These are phyloP conservation scores for Ceratobasidium papillatum DNA, from an alignment of 1,284 basidiomycete species.

Conservation along the genomic window DNA sequence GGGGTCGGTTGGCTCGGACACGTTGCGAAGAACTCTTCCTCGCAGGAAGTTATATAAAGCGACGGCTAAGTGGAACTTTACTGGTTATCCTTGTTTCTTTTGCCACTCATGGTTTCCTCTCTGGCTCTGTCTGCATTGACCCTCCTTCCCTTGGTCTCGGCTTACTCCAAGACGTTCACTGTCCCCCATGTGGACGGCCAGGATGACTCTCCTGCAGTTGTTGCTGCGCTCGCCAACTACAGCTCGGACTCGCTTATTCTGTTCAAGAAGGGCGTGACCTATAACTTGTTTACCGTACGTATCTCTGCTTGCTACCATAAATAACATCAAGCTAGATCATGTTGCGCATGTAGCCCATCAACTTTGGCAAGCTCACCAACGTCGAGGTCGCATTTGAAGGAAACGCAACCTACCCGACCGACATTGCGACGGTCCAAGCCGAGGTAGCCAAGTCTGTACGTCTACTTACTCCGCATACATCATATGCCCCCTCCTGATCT, in stretches of 20 bases:
- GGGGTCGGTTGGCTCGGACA: conserved; percentile 13
- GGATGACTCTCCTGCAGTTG: conserved; percentile 63
- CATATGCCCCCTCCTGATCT: not conserved
- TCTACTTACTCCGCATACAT: not conserved
- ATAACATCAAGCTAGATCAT: conserved; percentile 51
- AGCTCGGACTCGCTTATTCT: conserved; percentile 62
- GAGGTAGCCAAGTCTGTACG: conserved; percentile 59
- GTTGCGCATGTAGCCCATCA: conserved; percentile 54
- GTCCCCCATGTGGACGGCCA: conserved; percentile 60
- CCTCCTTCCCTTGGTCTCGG: conserved; percentile 46
- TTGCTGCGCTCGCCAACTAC: conserved; percentile 56
- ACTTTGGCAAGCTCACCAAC: conserved; percentile 63
- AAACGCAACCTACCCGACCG: conserved; percentile 63
- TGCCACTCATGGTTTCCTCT: conserved; percentile 5
- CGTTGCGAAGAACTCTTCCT: conserved; percentile 13
- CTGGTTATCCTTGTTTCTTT: not conserved
- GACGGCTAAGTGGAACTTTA: not conserved
- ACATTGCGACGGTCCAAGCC: conserved; percentile 64
- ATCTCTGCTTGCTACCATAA: not conserved
- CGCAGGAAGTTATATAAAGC: not conserved
- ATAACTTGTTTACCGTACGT: conserved; percentile 57
- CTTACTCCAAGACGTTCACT: conserved; percentile 61
- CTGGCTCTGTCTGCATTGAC: conserved; percentile 14
- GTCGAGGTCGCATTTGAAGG: conserved; percentile 67
- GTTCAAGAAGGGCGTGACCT: conserved; percentile 63